Conservation (phyloP, 2,329 filamentous ascomycete species). For the Grosmannia clavigera region DNA sequence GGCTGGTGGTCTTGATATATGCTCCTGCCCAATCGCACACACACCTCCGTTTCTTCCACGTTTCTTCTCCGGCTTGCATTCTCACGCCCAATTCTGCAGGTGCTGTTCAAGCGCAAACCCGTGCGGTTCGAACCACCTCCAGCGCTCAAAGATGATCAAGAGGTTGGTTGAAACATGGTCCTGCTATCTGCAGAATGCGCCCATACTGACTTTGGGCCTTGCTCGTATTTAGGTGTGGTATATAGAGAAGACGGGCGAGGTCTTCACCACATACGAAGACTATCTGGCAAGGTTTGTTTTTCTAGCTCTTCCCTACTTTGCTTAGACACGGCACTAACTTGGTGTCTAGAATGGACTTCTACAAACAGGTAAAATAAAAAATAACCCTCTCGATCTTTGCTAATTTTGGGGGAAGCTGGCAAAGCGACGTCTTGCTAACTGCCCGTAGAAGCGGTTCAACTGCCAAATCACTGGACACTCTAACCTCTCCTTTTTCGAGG, state of each 20-base stretch:
- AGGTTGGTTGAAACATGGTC: conserved; percentile 43
- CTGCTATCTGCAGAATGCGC: neutral
- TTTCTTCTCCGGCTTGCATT: neutral
- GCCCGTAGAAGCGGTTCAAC: conserved; percentile 65
- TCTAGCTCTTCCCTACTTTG: neutral
- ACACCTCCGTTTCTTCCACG: no score
- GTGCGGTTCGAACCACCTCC: conserved; percentile 68
- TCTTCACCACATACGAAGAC: conserved; percentile 79
- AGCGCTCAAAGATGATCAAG: conserved; percentile 61
- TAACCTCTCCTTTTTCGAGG: conserved; percentile 82
- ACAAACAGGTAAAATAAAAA: conserved; percentile 60
- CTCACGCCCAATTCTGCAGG: conserved; percentile 36
- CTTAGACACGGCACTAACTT: conserved; percentile 18
- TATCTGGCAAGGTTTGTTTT: conserved; percentile 60
- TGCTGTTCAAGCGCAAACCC: conserved; percentile 91
- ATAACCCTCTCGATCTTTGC: neutral
- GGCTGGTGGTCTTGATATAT: no score
- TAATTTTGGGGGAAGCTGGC: neutral
- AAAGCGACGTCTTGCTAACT: conserved; percentile 6
- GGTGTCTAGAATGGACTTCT: conserved; percentile 68
- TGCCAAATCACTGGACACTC: conserved; percentile 94
- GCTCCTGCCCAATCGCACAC: neutral
- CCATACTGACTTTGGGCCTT: conserved; percentile 9
- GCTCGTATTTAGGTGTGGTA: conserved; percentile 61
- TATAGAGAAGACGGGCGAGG: conserved; percentile 78